Conservation (phyloP, 2,329 filamentous ascomycete species). For the Penicillium crustosum region DNA sequence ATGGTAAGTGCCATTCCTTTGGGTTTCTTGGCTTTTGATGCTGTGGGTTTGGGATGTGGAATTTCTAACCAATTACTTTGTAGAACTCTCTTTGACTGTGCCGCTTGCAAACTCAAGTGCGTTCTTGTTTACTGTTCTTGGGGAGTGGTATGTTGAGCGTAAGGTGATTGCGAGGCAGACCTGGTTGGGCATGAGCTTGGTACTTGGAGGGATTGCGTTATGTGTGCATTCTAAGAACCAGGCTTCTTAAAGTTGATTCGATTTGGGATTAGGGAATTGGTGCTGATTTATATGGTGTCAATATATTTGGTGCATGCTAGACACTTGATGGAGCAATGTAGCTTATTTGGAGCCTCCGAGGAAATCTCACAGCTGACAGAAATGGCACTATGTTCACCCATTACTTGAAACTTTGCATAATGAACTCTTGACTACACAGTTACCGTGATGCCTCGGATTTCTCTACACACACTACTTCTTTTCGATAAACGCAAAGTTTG, state of each 20-base stretch:
- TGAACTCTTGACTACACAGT: too few relatives aligned
- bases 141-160: slow-evolving; percentile 90
- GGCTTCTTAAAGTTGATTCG: slow-evolving; percentile 6
- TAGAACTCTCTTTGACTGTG: slow-evolving; percentile 88
- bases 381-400: not conserved
- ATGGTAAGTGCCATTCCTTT: slow-evolving; percentile 60
- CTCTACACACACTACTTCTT: not conserved
- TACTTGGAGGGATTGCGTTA: slow-evolving; percentile 75
- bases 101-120: slow-evolving; percentile 93
- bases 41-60: not conserved
- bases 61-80: not conserved
- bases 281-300: not conserved
- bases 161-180: slow-evolving; percentile 88
- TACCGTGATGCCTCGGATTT: not conserved
- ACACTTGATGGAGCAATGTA: not conserved
- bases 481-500: not conserved
- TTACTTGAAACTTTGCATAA: too few relatives aligned
- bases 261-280: not conserved
- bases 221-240: slow-evolving; percentile 66
- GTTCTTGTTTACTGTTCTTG: slow-evolving; percentile 92
- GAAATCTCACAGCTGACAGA: not conserved
- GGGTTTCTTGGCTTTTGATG: not conserved
- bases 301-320: not conserved
- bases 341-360: not conserved
- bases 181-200: slow-evolving; percentile 76